Percentiles rank a stretch among this genome's conserved stretches.
phyloP scores from a whole-genome alignment of 2,329 filamentous ascomycete species.

The Fonsecaea pugnacius region DNA sequence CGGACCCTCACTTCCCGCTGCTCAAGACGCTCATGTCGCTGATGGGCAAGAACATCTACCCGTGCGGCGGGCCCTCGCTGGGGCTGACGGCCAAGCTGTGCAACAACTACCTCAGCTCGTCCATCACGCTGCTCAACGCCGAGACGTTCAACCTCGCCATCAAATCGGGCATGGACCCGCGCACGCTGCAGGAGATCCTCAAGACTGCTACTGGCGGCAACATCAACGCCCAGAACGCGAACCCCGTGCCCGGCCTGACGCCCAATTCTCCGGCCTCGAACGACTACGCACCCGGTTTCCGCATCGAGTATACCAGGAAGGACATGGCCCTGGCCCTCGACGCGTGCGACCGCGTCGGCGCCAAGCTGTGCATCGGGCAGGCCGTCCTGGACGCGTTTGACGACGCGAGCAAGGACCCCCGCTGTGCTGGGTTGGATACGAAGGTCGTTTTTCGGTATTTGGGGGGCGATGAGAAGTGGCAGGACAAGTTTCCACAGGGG shows the following conservation, averaged over 20 bases:
- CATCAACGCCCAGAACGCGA: constrained; percentile 56
- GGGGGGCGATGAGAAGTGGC: constrained; percentile 21
- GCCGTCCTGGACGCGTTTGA: constrained; percentile 57
- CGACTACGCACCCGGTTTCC: constrained; percentile 60
- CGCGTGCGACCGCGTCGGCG: constrained; percentile 57
- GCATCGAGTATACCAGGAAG: constrained; percentile 63
- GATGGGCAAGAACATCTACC: constrained; percentile 58
- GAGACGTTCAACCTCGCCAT: constrained; percentile 66
- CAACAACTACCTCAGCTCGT: constrained; percentile 64
- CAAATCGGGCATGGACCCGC: constrained; percentile 59
- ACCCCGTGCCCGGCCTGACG: constrained; percentile 56
- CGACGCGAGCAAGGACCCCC: constrained; percentile 54
- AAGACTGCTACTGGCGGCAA: constrained; percentile 57
- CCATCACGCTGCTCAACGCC: constrained; percentile 61
- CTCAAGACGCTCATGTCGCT: constrained; percentile 51
- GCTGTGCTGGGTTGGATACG: constrained; percentile 59
- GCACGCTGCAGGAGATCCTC: constrained; percentile 57
- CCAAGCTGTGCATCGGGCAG: constrained; percentile 55
- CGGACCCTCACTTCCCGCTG: constrained; percentile 49
- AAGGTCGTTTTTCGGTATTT: constrained; percentile 61
- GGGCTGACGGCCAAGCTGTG: constrained; percentile 63
- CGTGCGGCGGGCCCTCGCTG: constrained; percentile 60
- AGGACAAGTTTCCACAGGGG: not conserved
- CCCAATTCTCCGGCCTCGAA: constrained; percentile 53
- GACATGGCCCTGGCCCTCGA: constrained; percentile 61